Conservation (phyloP, 2,329 filamentous ascomycete genomes). For the Penicillium frequentans region DNA sequence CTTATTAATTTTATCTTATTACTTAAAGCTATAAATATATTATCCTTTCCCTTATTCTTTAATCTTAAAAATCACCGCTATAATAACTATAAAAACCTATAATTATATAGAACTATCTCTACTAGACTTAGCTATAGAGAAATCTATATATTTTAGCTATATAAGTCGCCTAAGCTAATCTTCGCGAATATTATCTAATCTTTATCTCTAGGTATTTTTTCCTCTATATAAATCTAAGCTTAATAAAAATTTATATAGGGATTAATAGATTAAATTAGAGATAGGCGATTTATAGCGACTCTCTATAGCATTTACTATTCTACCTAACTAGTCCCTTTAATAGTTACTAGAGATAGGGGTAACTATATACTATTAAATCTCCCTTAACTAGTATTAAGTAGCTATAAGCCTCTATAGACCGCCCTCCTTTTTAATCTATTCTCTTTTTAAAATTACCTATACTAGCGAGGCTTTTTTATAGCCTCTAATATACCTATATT, state of each 20-base stretch:
- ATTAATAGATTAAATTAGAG: background rate
- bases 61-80: background rate
- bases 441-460: too few species aligned
- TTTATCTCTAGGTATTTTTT: background rate
- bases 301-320: too few species aligned
- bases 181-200: background rate
- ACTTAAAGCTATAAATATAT: background rate
- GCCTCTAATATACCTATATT: too few species aligned
- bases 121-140: background rate
- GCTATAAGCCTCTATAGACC: too few species aligned
- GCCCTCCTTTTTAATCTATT: too few species aligned
- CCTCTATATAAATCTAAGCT: background rate
- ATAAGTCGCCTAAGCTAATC: background rate
- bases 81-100: background rate
- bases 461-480: too few species aligned
- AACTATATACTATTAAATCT: too few species aligned
- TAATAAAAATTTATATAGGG: background rate
- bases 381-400: too few species aligned
- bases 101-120: background rate
- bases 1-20: background rate
- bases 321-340: too few species aligned
- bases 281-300: too few species aligned
- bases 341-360: too few species aligned
- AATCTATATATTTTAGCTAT: background rate
- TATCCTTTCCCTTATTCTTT: background rate